These are phyloP conservation scores for Mortierella alpina DNA, from an alignment of 192 early-diverging fungal genomes.

Conservation along the genomic window DNA sequence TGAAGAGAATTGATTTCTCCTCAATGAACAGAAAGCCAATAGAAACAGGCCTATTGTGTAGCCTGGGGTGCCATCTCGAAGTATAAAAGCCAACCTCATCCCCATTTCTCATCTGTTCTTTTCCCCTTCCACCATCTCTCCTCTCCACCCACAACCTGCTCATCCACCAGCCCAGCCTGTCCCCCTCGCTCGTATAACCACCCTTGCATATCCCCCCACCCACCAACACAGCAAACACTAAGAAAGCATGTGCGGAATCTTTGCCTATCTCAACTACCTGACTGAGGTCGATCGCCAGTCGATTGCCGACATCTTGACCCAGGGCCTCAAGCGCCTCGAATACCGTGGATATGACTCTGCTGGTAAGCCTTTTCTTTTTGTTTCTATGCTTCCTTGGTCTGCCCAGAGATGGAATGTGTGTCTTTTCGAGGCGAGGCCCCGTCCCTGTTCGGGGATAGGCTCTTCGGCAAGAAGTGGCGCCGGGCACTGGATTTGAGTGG, in stretches of 20 bases:
- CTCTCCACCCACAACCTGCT: conserved; percentile 17
- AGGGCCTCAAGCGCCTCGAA: conserved; percentile 95
- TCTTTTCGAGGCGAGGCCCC: not conserved
- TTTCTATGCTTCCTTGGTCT: not conserved
- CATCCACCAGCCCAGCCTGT: not conserved
- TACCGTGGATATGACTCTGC: conserved; percentile 99
- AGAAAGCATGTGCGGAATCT: conserved; percentile 79
- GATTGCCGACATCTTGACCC: conserved; percentile 90
- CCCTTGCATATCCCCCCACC: not conserved
- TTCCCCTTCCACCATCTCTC: conserved; percentile 28
- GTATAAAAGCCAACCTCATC: conserved; percentile 37
- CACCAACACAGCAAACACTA: not conserved
- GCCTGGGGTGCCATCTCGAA: not conserved
- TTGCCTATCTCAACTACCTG: conserved; percentile 87
- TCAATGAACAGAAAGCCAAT: too few species aligned
- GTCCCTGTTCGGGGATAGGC: too few species aligned
- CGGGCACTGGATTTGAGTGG: not conserved
- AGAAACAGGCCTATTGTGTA: too few species aligned
- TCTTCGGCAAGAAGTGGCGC: too few species aligned
- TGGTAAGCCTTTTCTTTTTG: conserved; percentile 62
- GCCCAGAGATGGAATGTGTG: not conserved
- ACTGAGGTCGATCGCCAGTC: conserved; percentile 91
- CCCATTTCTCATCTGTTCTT: conserved; percentile 43
- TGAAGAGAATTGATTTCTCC: too few species aligned
- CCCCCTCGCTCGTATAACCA: not conserved